Evolutionary conservation across 768 basidiomycete species (phyloP), one percentile per base, ranked within the genome.

Genomic region (Phylloporus sp.): DNA sequence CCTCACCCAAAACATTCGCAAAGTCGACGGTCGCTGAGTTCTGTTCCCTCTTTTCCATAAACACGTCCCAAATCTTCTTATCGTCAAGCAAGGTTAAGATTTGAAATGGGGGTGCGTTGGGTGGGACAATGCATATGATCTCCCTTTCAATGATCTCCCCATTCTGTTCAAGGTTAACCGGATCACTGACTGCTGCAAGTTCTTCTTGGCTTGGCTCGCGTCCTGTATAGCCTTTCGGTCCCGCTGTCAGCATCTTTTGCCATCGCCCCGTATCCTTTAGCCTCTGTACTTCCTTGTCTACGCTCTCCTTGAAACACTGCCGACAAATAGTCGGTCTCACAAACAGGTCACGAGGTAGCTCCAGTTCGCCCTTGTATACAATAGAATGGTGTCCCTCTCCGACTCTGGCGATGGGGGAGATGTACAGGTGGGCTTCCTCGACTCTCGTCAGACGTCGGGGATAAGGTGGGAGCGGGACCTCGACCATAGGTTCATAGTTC

Each of bases 301-400:
- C 53, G 12, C 72, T 69, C 4, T 68, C 65, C 12, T 61, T 29
- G 24, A 77, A 65, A 42, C 80, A 82, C 7, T 49, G 7, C 0
- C 41, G 27, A 61, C 80, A 81, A 2, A 80, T 20, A 0, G 58
- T 53, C 2, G 69, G 66, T 3, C 61, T 64, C 6, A 66, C 45
- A 5, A 80, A 64, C 6, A 75, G 16, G 16, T 69, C 63, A 1
- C 75, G 72, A 2, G 82, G 81, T 2, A 85, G 58, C 35, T 80
- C 79, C 70, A 76, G 76, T 48, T 80, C 77, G 6, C 73, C 79
- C 35, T 69, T 59, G 57, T 79, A 78, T 0, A 81, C 79, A 28
- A 64, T 41, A 0, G 84, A 84, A 57, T 85, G 84, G 57, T 80
- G 58, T 0, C 84, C 82, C 0, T 13, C 1, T 6, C 81, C 83